Percentiles rank a stretch among this genome's conserved stretches.
These are phyloP conservation scores for Scutellaria galericulata DNA, from an alignment of 257 asterid genomes.

Conservation along the genomic window DNA sequence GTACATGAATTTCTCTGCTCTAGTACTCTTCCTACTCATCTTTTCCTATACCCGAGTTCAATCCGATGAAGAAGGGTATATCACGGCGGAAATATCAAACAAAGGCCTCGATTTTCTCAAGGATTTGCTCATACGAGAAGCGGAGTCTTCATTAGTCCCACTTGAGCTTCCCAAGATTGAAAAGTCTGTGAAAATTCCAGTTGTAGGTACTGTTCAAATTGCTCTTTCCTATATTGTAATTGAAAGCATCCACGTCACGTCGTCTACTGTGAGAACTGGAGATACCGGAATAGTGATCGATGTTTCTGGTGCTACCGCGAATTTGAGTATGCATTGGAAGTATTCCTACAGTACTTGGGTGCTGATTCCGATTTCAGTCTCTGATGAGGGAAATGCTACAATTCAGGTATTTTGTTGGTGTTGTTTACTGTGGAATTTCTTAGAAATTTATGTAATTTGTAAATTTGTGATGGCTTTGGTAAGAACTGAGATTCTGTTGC, in stretches of 20 bases:
- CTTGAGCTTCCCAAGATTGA: conserved; percentile 69
- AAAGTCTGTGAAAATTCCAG: conserved; percentile 61
- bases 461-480: neutral
- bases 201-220: conserved; percentile 68
- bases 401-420: conserved; percentile 57
- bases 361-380: conserved; percentile 58
- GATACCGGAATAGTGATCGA: conserved; percentile 67
- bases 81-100: conserved; percentile 63
- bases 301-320: conserved; percentile 83
- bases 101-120: conserved; percentile 82
- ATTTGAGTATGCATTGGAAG: conserved; percentile 79
- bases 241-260: conserved; percentile 53
- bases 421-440: neutral
- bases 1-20: conserved; percentile 25
- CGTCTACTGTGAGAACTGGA: conserved; percentile 70
- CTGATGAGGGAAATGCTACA: conserved; percentile 76
- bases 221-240: conserved; percentile 57
- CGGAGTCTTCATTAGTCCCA: conserved; percentile 71
- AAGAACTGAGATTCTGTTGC: conserved; percentile 3
- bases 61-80: conserved; percentile 61
- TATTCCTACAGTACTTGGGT: conserved; percentile 69
- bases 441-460: neutral
- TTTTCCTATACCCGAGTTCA: conserved; percentile 33
- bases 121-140: conserved; percentile 59
- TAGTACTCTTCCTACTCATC: conserved; percentile 36